Percentiles rank a stretch among this genome's conserved stretches.
Conservation (phyloP, 257 asterid species). For the Jacaranda mimosifolia region DNA sequence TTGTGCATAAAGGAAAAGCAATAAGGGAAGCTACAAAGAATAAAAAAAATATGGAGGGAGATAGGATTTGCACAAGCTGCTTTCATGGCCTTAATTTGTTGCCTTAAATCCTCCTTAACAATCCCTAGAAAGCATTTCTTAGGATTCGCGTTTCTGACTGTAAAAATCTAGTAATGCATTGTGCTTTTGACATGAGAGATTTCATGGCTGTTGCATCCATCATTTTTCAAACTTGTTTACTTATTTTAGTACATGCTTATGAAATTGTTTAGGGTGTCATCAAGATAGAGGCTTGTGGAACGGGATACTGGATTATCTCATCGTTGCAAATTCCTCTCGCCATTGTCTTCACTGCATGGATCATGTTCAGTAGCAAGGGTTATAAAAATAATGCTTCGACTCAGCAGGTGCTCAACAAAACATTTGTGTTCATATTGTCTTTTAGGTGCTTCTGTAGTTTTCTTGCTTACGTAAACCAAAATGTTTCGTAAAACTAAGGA, state of each 20-base stretch:
- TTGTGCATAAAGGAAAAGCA: too few relatives aligned
- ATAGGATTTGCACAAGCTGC: too few relatives aligned
- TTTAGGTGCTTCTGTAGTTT: neutral
- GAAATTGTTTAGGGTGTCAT: slow-evolving; percentile 63
- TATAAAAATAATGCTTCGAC: slow-evolving; percentile 30
- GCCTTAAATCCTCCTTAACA: too few relatives aligned
- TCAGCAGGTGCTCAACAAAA: slow-evolving; percentile 51
- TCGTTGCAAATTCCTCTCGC: slow-evolving; percentile 77
- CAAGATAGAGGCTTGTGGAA: slow-evolving; percentile 74
- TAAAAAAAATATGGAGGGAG: too few relatives aligned
- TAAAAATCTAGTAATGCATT: too few relatives aligned
- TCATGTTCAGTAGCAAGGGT: slow-evolving; percentile 47
- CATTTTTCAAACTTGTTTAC: neutral
- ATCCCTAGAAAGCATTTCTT: neutral
- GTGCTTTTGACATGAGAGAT: too few relatives aligned
- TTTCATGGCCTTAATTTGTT: too few relatives aligned
- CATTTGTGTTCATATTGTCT: neutral
- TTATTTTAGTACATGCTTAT: too few relatives aligned
- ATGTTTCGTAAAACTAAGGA: slow-evolving; percentile 48
- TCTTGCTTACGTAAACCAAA: neutral
- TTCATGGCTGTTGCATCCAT: neutral
- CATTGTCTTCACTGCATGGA: slow-evolving; percentile 67
- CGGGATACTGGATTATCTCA: slow-evolving; percentile 83
- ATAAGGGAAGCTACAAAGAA: too few relatives aligned
- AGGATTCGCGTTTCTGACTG: neutral